Evolutionary conservation across 768 basidiomycete genomes (phyloP), one percentile per base, ranked within the genome.

Genomic region (Macrolepiota dolichaula): DNA sequence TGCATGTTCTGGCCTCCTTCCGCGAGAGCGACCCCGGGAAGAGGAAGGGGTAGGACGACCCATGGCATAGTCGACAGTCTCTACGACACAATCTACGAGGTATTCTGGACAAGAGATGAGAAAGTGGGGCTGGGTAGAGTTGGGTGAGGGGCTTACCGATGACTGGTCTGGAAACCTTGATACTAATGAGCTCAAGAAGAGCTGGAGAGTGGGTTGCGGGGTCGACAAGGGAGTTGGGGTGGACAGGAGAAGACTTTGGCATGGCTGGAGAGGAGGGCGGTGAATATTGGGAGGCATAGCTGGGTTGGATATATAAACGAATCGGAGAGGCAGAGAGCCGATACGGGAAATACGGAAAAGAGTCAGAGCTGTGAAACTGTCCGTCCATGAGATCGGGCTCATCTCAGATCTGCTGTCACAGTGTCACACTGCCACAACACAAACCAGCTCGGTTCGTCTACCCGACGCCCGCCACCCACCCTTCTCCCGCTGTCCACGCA

Each of bases 41-140:
- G 82, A 81, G 17, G 85, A 79, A 2, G 79, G 64, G 19, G 85
- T 81, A 17, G 87, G 79, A 29, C 86, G 81, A n/a, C 86, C 85
- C 73, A 91, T 83, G 13, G 89, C 88, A 68, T 81, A 89, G 73
- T 90, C 87, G 56, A 91, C 90, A 0, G 89, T 86, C 62, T 91
- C 89, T 5, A 81, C 75, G 7, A 91, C 86, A 24, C 73, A 78
- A 71, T 91, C 88, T 13, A 89, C 81, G 59, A 88, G 75, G 73
- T 89, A 86, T 59, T 91, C 90, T 92, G 64, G n/a, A 51, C 3
- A 49, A 46, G 47, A 49, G 2, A 51, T 44, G 62, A 63, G 49
- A 62, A 65, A 19, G 35, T 60, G 25, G 1, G 50, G 38, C 4
- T 17, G 24, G 62, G 32, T 40, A 40, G 17, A 54, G 13, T 9